Conservation (phyloP, 1,284 basidiomycete genomes). For the Austropuccinia psidii region DNA sequence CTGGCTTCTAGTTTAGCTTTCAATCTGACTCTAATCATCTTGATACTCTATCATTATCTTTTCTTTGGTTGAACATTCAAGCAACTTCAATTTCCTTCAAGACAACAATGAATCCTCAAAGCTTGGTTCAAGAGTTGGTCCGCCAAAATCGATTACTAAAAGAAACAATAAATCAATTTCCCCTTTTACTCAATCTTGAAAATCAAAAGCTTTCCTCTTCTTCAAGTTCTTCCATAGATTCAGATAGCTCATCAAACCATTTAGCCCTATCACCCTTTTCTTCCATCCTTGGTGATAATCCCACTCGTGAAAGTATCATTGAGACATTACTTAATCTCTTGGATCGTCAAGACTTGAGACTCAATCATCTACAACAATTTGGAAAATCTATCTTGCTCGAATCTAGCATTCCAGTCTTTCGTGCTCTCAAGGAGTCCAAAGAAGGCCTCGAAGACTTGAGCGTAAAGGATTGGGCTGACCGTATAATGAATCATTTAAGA, state of each 20-base stretch:
- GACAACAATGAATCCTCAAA: not conserved
- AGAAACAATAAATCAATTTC: slow-evolving; percentile 18
- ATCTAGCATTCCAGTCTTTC: slow-evolving; percentile 11
- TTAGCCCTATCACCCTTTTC: not conserved
- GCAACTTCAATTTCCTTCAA: too few relatives aligned
- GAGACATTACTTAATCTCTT: slow-evolving; percentile 10
- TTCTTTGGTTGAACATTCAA: too few relatives aligned
- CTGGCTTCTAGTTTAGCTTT: too few relatives aligned
- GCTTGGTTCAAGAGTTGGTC: slow-evolving; percentile 8
- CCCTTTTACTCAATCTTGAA: not conserved
- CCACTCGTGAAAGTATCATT: not conserved
- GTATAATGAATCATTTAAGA: slow-evolving; percentile 1
- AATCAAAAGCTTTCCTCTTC: not conserved
- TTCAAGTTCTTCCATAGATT: not conserved
- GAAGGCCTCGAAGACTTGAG: not conserved
- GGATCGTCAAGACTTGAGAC: slow-evolving; percentile 10
- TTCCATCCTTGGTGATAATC: too few relatives aligned
- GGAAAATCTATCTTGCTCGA: slow-evolving; percentile 3
- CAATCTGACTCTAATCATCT: too few relatives aligned
- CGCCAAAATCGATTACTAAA: slow-evolving; percentile 25
- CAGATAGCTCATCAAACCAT: too few relatives aligned
- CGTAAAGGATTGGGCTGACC: not conserved
- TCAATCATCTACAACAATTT: slow-evolving; percentile 5
- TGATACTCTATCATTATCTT: too few relatives aligned
- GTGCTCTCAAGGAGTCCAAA: not conserved